A percentile compares a stretch with the other conserved stretches of the same genome.
Evolutionary conservation across 2,329 filamentous ascomycete species (phyloP).

Genomic region (Ilyonectria robusta): DNA sequence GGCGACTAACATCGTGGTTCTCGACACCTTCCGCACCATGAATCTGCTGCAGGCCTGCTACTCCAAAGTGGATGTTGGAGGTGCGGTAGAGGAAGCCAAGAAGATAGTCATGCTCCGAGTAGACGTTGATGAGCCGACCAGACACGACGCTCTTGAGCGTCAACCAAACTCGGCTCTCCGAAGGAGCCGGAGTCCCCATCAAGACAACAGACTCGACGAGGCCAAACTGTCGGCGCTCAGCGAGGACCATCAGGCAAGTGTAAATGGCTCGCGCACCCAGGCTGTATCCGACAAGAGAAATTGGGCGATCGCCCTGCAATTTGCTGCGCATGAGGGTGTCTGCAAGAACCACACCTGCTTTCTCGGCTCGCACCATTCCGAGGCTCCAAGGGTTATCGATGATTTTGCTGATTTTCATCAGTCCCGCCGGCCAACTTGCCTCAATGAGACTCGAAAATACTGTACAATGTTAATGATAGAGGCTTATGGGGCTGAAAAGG

Average conservation of each 20-base stretch:
- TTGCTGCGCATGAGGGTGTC: constrained; percentile 84
- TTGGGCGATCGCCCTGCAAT: constrained; percentile 84
- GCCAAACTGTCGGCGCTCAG: constrained; percentile 86
- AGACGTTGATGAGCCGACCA: constrained; percentile 91
- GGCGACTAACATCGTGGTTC: constrained; percentile 76
- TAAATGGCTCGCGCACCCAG: constrained; percentile 88
- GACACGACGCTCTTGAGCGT: constrained; percentile 83
- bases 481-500: neutral
- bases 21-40: constrained; percentile 76
- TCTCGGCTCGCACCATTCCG: constrained; percentile 82
- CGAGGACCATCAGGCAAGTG: constrained; percentile 83
- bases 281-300: constrained; percentile 87
- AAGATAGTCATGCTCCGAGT: constrained; percentile 88
- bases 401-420: constrained; percentile 79
- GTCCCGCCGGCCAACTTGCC: constrained; percentile 72
- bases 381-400: constrained; percentile 88
- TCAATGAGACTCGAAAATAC: constrained; percentile 71
- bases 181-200: constrained; percentile 86
- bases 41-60: constrained; percentile 86
- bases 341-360: constrained; percentile 79
- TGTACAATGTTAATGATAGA: constrained; percentile 40
- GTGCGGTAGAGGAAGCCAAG: constrained; percentile 90
- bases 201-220: constrained; percentile 88
- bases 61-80: constrained; percentile 84
- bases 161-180: constrained; percentile 80